Evolutionary conservation across 345 rosid species (phyloP).

Genomic region (Stellera chamaejasme): DNA sequence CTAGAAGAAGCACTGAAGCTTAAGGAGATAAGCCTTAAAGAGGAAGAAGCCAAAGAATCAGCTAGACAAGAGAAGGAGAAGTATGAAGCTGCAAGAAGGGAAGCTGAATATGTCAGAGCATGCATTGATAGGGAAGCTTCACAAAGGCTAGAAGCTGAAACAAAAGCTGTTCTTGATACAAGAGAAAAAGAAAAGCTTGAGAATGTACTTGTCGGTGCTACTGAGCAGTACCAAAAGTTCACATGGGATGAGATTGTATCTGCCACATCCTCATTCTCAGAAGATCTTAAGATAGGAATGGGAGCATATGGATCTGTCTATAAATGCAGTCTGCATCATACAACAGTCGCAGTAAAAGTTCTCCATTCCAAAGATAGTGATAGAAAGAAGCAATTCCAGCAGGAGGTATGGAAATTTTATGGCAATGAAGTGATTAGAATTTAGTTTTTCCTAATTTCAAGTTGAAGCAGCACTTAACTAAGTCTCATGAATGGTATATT

Average conservation of each 20-base stretch:
- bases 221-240: constrained; percentile 43
- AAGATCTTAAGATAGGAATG: constrained; percentile 53
- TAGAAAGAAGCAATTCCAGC: constrained; percentile 58
- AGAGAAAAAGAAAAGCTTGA: constrained; percentile 71
- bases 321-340: constrained; percentile 58
- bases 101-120: constrained; percentile 35
- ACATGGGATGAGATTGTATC: constrained; percentile 77
- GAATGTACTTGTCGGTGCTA: constrained; percentile 42
- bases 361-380: constrained; percentile 57
- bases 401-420: constrained; percentile 47
- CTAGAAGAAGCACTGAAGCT: constrained; percentile 51
- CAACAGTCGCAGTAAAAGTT: constrained; percentile 73
- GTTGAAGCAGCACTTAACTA: no score
- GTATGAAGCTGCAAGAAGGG: constrained; percentile 43
- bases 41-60: constrained; percentile 44
- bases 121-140: constrained; percentile 47
- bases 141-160: constrained; percentile 49
- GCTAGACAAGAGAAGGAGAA: constrained; percentile 56
- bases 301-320: constrained; percentile 90
- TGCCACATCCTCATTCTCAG: constrained; percentile 79
- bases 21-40: constrained; percentile 38
- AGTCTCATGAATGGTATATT: no score
- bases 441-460: no score
- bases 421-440: neutral
- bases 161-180: constrained; percentile 37